Evolutionary conservation across 495 filamentous ascomycete genomes (phyloP), one percentile per base, ranked within the genome.

Genomic region (Neurospora sp.): DNA sequence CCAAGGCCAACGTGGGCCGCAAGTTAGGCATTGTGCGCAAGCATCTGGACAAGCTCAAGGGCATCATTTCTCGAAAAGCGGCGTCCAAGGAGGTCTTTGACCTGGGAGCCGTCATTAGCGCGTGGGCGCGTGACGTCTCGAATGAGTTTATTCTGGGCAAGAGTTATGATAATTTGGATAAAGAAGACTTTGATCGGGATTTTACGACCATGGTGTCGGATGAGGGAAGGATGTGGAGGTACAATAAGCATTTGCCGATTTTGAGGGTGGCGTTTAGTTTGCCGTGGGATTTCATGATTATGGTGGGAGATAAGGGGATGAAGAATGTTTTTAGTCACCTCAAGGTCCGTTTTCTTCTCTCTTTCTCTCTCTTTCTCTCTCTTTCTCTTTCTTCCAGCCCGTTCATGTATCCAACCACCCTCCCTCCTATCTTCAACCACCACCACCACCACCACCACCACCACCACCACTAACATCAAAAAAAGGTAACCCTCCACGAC

Each of bases 61-160:
- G n/a, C 22, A 77, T 78, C n/a, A 77, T 82, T 22, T 44, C 68
- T 1, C 38, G 61, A 0, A 69, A 74, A 59, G 71, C 69, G 40
- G 71, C 68, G 2, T 45, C 69, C 3, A 42, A 70, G 3, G 69
- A 68, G 39, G 74, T 71, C 22, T 74, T 82, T 69, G 77, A 81
- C 61, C 70, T 82, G 37, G 79, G 79, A 22, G 79, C 80, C 0
- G 78, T 75, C 7, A 75, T 78, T 20, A 80, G 78, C 53, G 80
- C 79, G 6, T 77, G 78, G 37, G 70, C 73, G 1, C 41, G 75
- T 16, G 78, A 80, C 40, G 74, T 74, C 0, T 68, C 76, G 8
- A 75, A 68, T 14, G 79, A 80, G 39, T 82, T 78, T 37, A 76
- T 78, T 27, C 14, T 80, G 10, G 76, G 77, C 1, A 77, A 77